Conservation (phyloP, 2,329 filamentous ascomycete species). For the Nannizziopsis barbatae region DNA sequence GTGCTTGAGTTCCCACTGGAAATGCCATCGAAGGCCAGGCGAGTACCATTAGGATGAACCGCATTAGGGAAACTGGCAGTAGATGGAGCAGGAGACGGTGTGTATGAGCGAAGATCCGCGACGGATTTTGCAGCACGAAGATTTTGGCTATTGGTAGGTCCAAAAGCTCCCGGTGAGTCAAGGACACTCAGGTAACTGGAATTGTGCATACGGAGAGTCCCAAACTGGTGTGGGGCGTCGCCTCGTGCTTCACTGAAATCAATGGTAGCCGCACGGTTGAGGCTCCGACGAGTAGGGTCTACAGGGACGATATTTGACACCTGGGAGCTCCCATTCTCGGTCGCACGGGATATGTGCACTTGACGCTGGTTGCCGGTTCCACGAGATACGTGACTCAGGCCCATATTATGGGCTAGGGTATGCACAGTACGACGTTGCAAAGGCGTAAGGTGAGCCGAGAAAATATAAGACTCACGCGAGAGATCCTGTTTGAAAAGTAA, state of each 20-base stretch:
- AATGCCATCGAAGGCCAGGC: constrained; percentile 46
- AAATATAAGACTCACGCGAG: constrained; percentile 67
- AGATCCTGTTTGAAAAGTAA: constrained; percentile 77
- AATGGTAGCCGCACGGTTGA: constrained; percentile 92
- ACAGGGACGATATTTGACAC: constrained; percentile 55
- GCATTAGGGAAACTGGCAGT: constrained; percentile 73
- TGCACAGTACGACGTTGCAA: constrained; percentile 83
- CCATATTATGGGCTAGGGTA: constrained; percentile 90
- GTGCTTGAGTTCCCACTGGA: constrained; percentile 52
- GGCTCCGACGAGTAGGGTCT: constrained; percentile 67
- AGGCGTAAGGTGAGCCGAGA: constrained; percentile 68
- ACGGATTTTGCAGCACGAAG: constrained; percentile 92
- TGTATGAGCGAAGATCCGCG: constrained; percentile 87
- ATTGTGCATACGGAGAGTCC: constrained; percentile 62
- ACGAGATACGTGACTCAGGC: constrained; percentile 78
- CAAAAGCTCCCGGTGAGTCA: constrained; percentile 59
- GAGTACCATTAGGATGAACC: constrained; percentile 51
- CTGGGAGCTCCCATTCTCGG: constrained; percentile 49
- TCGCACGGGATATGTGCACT: constrained; percentile 67
- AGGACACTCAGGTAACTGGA: constrained; percentile 73
- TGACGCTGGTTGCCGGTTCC: constrained; percentile 79
- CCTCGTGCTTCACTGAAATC: constrained; percentile 80
- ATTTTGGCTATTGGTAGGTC: constrained; percentile 53
- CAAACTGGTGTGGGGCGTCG: constrained; percentile 60
- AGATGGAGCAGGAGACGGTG: constrained; percentile 81